Evolutionary conservation across 192 early-diverging fungal species (phyloP).

Genomic region (Coemansia sp.): DNA sequence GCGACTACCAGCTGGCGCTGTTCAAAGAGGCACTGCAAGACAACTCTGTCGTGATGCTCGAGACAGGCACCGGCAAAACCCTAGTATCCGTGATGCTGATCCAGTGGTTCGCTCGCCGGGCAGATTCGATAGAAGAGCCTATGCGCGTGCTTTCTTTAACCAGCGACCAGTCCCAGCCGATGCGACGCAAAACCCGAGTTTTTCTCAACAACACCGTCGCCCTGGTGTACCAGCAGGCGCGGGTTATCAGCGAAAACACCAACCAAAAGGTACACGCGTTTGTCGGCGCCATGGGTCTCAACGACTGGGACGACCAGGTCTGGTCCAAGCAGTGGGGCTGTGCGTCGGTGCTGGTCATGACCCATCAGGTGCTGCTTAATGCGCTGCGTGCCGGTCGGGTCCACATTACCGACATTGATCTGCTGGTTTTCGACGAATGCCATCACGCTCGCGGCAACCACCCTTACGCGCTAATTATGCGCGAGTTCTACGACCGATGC

Average conservation of each 20-base stretch:
- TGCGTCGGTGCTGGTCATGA: slow-evolving; percentile 81
- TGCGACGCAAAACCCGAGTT: slow-evolving; percentile 46
- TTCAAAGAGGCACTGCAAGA: slow-evolving; percentile 62
- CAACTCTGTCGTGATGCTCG: slow-evolving; percentile 88
- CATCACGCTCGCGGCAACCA: slow-evolving; percentile 82
- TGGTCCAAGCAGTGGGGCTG: slow-evolving; percentile 64
- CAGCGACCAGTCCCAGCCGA: neutral
- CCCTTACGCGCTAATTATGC: slow-evolving; percentile 79
- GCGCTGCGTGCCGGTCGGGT: slow-evolving; percentile 70
- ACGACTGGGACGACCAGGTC: slow-evolving; percentile 58
- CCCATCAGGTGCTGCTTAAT: slow-evolving; percentile 82
- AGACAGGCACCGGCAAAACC: slow-evolving; percentile 95
- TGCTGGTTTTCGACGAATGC: slow-evolving; percentile 95
- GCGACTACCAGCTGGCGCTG: slow-evolving; percentile 82
- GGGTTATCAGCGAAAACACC: slow-evolving; percentile 72
- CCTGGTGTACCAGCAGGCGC: slow-evolving; percentile 82
- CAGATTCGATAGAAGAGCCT: neutral
- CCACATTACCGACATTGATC: slow-evolving; percentile 64
- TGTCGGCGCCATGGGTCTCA: slow-evolving; percentile 68
- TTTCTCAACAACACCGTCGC: slow-evolving; percentile 89
- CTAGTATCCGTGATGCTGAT: slow-evolving; percentile 85
- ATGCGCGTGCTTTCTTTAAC: neutral
- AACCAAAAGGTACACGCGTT: slow-evolving; percentile 60
- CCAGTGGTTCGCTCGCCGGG: slow-evolving; percentile 62
- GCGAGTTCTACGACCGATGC: slow-evolving; percentile 71